Base-by-base conservation (phyloP, 768 basidiomycete genomes). In the Phaffia australis region DNA sequence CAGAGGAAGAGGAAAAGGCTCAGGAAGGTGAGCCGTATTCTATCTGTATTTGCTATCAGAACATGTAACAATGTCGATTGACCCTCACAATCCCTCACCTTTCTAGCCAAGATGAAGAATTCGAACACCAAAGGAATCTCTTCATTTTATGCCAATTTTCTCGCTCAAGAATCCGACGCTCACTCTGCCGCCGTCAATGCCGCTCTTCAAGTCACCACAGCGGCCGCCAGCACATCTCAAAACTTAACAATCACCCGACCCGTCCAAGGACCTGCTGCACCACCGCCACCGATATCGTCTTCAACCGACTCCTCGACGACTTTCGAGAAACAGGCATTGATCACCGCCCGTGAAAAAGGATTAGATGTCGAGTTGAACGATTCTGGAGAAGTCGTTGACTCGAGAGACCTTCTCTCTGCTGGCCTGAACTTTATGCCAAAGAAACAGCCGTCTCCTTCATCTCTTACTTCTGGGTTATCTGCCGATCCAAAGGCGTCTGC, bases 321-420 rank as follows among this genome's bases (percentile, higher is more conserved):
- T 80, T 89, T 30, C 89, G 87, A 27, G 81, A 76, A 54, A 71
- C 81, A 54, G 89, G 90, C 19, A 80, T 80, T 70, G 83, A 42
- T 42, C 11, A 11, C 35, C 35, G 35, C 35, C 11, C 35, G 35
- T 42, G 35, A 81, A 66, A 81, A 87, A 72, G 93, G 92, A 27
- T 87, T 87, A 75, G 81, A 84, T 15, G 85, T 99, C 46, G 94
- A 97, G 76, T 79, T 97, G 46, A 98, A 98, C 75, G 94, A 98
- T 75, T 93, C 97, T 72, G 93, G 92, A 72, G 89, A 93, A 75
- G 92, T 98, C 56, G 87, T 99, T 57, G 95, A 99, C 79, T 92
- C 93, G 74, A 85, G 93, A 64, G 89, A 93, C 61, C 79, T 99
- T 9, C 80, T 98, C 55, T 83, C 86, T 25, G 93, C 94, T 5